Evolutionary conservation across 139 green algal genomes (phyloP).

Genomic region (Picochlorum sp.): DNA sequence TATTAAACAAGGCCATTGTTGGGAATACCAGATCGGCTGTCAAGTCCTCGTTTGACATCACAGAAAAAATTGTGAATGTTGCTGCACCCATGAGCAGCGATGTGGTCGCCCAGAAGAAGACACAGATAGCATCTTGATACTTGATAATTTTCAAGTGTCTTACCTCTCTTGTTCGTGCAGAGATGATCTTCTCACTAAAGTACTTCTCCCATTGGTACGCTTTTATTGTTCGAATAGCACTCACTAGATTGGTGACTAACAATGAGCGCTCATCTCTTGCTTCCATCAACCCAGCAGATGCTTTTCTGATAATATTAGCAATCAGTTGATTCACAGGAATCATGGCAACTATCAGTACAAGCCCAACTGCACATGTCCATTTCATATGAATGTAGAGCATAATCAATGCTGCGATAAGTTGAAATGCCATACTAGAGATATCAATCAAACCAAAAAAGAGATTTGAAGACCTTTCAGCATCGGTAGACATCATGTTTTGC

Average conservation of each 20-base stretch:
- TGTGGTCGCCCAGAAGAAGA: slow-evolving; percentile 83
- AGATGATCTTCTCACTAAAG: slow-evolving; percentile 23
- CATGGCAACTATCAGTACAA: slow-evolving; percentile 62
- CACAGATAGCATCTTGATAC: slow-evolving; percentile 86
- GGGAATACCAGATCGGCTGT: slow-evolving; percentile 57
- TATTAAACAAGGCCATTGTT: slow-evolving; percentile 75
- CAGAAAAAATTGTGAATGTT: slow-evolving; percentile 47
- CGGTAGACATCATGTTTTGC: slow-evolving; percentile 49
- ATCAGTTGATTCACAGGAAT: slow-evolving; percentile 78
- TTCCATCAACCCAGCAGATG: slow-evolving; percentile 59
- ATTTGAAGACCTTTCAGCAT: slow-evolving; percentile 63
- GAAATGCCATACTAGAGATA: slow-evolving; percentile 71
- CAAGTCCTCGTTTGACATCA: slow-evolving; percentile 23
- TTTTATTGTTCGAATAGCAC: slow-evolving; percentile 52
- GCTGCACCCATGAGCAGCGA: slow-evolving; percentile 57
- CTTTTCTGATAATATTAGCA: slow-evolving; percentile 48
- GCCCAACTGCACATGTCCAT: slow-evolving; percentile 69
- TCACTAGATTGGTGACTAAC: slow-evolving; percentile 45
- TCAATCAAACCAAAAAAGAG: slow-evolving; percentile 68
- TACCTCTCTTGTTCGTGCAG: slow-evolving; percentile 40
- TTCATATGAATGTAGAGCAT: slow-evolving; percentile 82
- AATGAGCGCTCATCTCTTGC: slow-evolving; percentile 57
- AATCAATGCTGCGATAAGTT: slow-evolving; percentile 68
- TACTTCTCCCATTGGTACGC: slow-evolving; percentile 43
- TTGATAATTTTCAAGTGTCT: slow-evolving; percentile 56